Base-by-base conservation (phyloP, 306 rosid species). In the Quercus mongolica region DNA sequence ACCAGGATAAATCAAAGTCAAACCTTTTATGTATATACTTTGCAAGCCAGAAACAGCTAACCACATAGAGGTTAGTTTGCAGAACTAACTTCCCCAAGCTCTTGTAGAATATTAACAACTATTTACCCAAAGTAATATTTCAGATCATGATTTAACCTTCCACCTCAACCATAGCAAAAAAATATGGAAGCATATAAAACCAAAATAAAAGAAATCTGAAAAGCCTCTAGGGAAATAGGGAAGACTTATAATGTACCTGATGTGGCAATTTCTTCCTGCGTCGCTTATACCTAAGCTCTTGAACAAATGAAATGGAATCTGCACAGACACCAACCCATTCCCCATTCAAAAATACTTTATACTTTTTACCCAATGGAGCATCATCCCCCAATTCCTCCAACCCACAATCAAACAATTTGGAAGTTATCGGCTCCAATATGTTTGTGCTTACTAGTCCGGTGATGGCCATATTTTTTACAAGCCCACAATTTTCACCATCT, bases 401-500 rank as follows among this genome's bases (percentile, higher is more conserved):
- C 69, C 98, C 99, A 69, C 89, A 91, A 11, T 71, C 79, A 30
- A 80, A 77, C 82, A 96, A 74, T 71, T 80, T 82, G 28, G 85
- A 84, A 44, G 82, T 23, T 56, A 96, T 63, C 19, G 89, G 77
- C 71, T 90, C 89, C 38, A 41, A 44, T 69, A 81, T 18, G 21
- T 84, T 83, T 28, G 89, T 87, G 75, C 96, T 93, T 33, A 96
- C 99, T 23, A 96, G 85, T 35, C 96, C 98, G 1, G 99, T 96
- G 64, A 90, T 86, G 59, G 96, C 85, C 85, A 96, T 74, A 82
- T 96, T 96, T 79, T 96, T 96, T n/a, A 96, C 92, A 5, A 96
- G 93, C 26, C 99, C 99, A 84, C 99, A 96, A 83, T 96, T 96
- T 90, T 96, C 99, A 77, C 99, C 99, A 70, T 96, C 99, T 0